phyloP scores from a whole-genome alignment of 108 stramenopile genomes.

The Conticribra guillardii region DNA sequence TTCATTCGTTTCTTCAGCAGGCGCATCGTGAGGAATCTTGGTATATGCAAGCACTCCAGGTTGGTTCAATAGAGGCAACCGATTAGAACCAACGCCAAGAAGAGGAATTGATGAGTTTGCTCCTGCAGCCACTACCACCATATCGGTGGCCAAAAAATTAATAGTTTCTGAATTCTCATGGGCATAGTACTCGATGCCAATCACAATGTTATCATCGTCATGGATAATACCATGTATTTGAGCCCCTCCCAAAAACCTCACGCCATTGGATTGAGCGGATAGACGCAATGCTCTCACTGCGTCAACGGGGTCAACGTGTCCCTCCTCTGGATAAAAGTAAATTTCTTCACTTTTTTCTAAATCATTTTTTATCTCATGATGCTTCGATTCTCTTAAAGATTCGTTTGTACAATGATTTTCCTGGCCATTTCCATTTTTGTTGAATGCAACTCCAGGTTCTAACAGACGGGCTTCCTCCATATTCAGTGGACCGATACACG shows the following conservation, averaged over 20 bases:
- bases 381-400: too few species aligned
- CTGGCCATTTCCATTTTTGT: constrained; percentile 20
- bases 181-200: constrained; percentile 31
- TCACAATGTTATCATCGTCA: constrained; percentile 21
- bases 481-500: constrained; percentile 33
- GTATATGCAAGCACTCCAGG: constrained; percentile 56
- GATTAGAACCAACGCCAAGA: constrained; percentile 28
- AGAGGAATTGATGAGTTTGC: constrained; percentile 40
- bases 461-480: constrained; percentile 17
- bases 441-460: constrained; percentile 28
- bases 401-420: constrained; percentile 16
- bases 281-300: constrained; percentile 50
- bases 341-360: constrained; percentile 25
- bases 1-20: not conserved
- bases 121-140: constrained; percentile 61
- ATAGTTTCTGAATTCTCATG: constrained; percentile 2
- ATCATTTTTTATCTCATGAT: too few species aligned
- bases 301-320: constrained; percentile 54
- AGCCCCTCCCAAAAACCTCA: constrained; percentile 35
- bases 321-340: constrained; percentile 69
- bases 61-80: constrained; percentile 41
- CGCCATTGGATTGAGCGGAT: constrained; percentile 42
- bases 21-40: too few species aligned
- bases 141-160: constrained; percentile 30
- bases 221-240: constrained; percentile 38